Evolutionary conservation across 2,329 filamentous ascomycete genomes (phyloP).

Genomic region (Sclerotinia trifoliorum): DNA sequence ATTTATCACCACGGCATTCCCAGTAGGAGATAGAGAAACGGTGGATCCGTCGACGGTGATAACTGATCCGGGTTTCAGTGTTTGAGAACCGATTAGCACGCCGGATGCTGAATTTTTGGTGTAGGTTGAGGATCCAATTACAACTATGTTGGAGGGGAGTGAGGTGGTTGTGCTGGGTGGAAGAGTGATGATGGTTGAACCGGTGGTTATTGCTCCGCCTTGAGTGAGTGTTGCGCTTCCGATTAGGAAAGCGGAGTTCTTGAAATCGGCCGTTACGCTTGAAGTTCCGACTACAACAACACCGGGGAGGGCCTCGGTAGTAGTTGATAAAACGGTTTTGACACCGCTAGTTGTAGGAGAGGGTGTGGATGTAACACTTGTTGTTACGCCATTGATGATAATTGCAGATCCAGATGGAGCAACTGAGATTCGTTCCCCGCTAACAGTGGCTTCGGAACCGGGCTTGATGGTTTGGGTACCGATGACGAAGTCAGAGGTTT

Average conservation of each 20-base stretch:
- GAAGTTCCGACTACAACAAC: conserved; percentile 30
- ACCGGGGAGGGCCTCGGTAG: conserved; percentile 18
- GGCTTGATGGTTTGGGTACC: conserved; percentile 33
- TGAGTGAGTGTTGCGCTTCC: conserved; percentile 25
- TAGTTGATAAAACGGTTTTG: conserved; percentile 10
- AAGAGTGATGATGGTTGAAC: conserved; percentile 13
- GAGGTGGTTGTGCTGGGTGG: background rate
- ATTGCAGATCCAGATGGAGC: conserved; percentile 28
- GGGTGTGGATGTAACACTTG: conserved; percentile 8
- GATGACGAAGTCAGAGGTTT: conserved; percentile 29
- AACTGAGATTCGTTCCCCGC: conserved; percentile 31
- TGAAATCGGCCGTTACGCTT: conserved; percentile 30
- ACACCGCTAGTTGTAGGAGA: background rate
- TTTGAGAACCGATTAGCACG: conserved; percentile 24
- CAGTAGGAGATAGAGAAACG: conserved; percentile 24
- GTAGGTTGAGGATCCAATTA: conserved; percentile 21
- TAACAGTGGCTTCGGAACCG: conserved; percentile 32
- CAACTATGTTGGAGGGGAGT: background rate
- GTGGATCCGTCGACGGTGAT: conserved; percentile 22
- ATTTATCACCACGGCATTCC: conserved; percentile 26
- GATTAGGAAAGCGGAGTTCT: conserved; percentile 22
- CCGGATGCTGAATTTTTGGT: conserved; percentile 23
- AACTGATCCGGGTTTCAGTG: conserved; percentile 23
- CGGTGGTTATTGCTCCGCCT: conserved; percentile 25
- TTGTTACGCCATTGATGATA: conserved; percentile 29